Evolutionary conservation across 2,329 filamentous ascomycete species (phyloP).

Genomic region (Nemania abortiva): DNA sequence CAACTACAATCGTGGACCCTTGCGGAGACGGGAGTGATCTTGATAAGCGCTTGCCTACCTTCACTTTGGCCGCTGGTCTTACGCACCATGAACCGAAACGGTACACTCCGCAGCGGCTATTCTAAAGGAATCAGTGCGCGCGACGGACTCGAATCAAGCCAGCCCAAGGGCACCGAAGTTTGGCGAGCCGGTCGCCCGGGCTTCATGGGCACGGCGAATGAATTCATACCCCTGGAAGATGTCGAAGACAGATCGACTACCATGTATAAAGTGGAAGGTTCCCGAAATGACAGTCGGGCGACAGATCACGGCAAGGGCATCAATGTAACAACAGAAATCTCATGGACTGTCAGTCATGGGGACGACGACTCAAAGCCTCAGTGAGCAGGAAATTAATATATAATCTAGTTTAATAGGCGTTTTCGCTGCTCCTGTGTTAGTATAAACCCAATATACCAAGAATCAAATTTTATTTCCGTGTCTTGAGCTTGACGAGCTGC

Average conservation of each 20-base stretch:
- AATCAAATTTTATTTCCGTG: not conserved
- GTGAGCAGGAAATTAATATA: not conserved
- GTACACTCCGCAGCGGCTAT: not conserved
- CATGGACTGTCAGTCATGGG: constrained; percentile 12
- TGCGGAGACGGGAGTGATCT: constrained; percentile 35
- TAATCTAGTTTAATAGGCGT: not conserved
- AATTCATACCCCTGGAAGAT: constrained; percentile 23
- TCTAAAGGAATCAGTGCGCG: constrained; percentile 12
- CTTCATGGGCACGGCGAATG: constrained; percentile 5
- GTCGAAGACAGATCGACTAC: constrained; percentile 10
- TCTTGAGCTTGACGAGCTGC: not conserved
- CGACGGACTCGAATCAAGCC: constrained; percentile 5
- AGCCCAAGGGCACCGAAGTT: not conserved
- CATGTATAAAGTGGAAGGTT: not conserved
- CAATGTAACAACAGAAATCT: constrained; percentile 21
- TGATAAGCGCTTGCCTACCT: constrained; percentile 37
- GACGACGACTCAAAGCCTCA: not conserved
- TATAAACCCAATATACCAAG: not conserved
- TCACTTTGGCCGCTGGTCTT: constrained; percentile 21
- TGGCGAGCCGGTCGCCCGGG: constrained; percentile 17
- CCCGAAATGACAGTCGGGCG: not conserved
- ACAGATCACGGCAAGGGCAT: constrained; percentile 1
- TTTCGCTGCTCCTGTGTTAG: not conserved
- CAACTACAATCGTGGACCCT: constrained; percentile 36
- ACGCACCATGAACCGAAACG: not conserved